Evolutionary conservation across 169 alveolate genomes (phyloP), one percentile per base, ranked within the genome.

Genomic region (Neospora caninum): DNA sequence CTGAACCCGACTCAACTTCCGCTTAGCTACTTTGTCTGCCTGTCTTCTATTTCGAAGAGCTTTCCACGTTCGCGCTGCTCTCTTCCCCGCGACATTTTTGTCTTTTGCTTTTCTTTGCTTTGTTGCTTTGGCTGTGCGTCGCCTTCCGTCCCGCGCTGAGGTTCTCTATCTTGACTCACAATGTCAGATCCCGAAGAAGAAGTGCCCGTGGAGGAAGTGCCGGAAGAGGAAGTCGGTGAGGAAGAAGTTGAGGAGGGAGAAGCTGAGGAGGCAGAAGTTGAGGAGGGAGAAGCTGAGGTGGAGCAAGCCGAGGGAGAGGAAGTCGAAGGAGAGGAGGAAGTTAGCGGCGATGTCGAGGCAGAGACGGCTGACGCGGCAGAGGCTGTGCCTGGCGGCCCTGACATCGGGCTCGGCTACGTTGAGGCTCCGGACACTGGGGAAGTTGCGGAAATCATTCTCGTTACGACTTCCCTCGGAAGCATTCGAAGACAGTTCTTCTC

Each of bases 401-500:
- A 36, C 38, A 20, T 9, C 67, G 82, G 80, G 29, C 42, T 58
- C 36, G 86, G 58, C 42, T 36, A 18, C 27, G 93, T 27, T 31
- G 86, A 88, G 41, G 58, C 31, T 1, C 93, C 93, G 22, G 93
- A 88, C 84, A 36, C 73, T 78, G 97, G 80, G 34, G 96, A 96
- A 93, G 96, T 93, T n/a, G 98, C 98, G 13, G 98, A 97, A 94
- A 97, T 97, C 43, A 97, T 97, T 31, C 88, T 97, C 87, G 91
- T 97, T 36, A 96, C 97, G 25, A 97, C 98, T 0, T 97, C 98
- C 18, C 94, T 97, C 73, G 98, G 98, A 25, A 97, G 98, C 53
- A 92, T 97, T 64, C 96, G 97, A 87, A 93, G 96, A 43, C 98
- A 97, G 39, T 97, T 96, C 93, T 97, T 97, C 92, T 96, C 96